A percentile compares a stretch with the other conserved stretches of the same genome.
Conservation (phyloP, 371 early-diverging fungal genomes). For the Lichtheimia ramosa region DNA sequence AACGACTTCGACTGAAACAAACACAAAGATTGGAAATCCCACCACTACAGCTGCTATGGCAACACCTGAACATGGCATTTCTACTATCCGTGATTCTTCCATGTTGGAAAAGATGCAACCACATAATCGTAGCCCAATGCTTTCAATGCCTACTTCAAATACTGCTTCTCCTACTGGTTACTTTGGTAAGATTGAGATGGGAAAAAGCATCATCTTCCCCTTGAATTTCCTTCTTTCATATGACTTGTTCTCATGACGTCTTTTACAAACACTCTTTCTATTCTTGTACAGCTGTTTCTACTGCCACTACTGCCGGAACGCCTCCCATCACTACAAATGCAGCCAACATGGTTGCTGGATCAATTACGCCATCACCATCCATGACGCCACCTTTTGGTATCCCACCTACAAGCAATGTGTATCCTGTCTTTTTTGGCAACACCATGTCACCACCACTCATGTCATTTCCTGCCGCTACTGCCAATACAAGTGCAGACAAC, state of each 20-base stretch:
- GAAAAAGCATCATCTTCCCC: no score
- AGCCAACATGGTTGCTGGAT: background rate
- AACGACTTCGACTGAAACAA: background rate
- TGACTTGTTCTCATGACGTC: background rate
- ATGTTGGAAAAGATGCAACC: slow-evolving; percentile 37
- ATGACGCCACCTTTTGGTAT: slow-evolving; percentile 31
- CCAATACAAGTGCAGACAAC: slow-evolving; percentile 29
- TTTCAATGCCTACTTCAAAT: slow-evolving; percentile 16
- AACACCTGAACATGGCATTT: slow-evolving; percentile 38
- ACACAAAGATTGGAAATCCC: background rate
- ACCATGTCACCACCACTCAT: slow-evolving; percentile 23
- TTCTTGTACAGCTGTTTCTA: slow-evolving; percentile 6
- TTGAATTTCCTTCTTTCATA: no score
- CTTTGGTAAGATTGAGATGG: slow-evolving; percentile 22
- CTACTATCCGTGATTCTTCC: slow-evolving; percentile 30
- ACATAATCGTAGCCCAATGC: slow-evolving; percentile 21
- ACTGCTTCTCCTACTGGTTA: slow-evolving; percentile 22
- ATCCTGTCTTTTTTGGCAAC: slow-evolving; percentile 31
- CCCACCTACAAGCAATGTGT: slow-evolving; percentile 30
- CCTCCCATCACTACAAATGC: background rate
- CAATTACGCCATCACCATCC: slow-evolving; percentile 7
- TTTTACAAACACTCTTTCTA: slow-evolving; percentile 4
- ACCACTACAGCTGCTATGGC: background rate
- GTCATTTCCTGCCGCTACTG: slow-evolving; percentile 29
- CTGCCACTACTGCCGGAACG: slow-evolving; percentile 6